phyloP scores from a whole-genome alignment of 192 early-diverging fungal species.

The Polychytrium aggregatum region DNA sequence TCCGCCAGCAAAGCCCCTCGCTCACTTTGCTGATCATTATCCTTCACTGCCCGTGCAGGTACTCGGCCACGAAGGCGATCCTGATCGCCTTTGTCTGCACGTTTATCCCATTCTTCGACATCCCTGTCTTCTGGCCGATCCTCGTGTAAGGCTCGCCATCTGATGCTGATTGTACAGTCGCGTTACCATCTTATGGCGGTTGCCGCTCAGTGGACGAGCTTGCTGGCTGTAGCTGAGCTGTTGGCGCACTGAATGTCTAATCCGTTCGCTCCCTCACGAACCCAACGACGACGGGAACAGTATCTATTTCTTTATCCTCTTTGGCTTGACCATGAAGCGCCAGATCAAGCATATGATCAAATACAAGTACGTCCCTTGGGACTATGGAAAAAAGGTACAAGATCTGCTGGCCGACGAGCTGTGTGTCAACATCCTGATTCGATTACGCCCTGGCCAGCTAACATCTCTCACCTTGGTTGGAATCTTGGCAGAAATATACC shows the following conservation, averaged over 20 bases:
- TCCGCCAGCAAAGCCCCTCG: background rate
- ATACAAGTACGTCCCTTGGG: conserved; percentile 60
- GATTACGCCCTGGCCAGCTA: too few relatives aligned
- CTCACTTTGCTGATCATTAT: conserved; percentile 3
- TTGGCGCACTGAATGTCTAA: too few relatives aligned
- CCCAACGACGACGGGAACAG: too few relatives aligned
- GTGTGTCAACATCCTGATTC: too few relatives aligned
- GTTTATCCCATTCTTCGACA: conserved; percentile 74
- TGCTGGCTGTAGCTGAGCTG: too few relatives aligned
- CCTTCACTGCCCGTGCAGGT: conserved; percentile 35
- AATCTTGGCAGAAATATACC: too few relatives aligned
- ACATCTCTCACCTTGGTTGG: too few relatives aligned
- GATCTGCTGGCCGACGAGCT: too few relatives aligned
- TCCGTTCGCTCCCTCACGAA: too few relatives aligned
- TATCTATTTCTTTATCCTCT: conserved; percentile 89
- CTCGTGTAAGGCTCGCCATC: conserved; percentile 49
- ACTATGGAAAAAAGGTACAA: conserved; percentile 38
- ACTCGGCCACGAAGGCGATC: conserved; percentile 70
- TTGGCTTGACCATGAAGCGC: conserved; percentile 89
- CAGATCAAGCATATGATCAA: conserved; percentile 98
- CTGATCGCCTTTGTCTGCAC: conserved; percentile 77
- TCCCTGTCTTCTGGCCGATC: conserved; percentile 99
- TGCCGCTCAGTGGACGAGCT: too few relatives aligned
- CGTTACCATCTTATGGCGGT: too few relatives aligned
- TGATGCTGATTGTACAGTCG: too few relatives aligned